A percentile compares a stretch with the other conserved stretches of the same genome.
These are phyloP conservation scores for Pseudocercospora crystallina DNA, from an alignment of 2,329 filamentous ascomycete genomes.

Conservation along the genomic window DNA sequence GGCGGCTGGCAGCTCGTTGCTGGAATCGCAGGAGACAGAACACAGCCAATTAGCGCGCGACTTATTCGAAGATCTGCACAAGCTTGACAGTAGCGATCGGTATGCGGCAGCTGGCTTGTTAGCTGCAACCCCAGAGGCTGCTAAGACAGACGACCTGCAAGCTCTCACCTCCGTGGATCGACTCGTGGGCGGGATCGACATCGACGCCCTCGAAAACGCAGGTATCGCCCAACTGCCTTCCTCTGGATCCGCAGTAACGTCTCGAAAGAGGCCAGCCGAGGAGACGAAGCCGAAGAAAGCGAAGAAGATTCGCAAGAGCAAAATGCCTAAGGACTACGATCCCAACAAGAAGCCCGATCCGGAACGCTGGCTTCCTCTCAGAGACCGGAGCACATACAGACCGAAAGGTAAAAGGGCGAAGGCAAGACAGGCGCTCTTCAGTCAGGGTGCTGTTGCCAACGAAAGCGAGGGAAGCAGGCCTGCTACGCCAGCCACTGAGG, in stretches of 20 bases:
- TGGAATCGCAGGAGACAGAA: conserved; percentile 68
- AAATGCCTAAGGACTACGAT: conserved; percentile 72
- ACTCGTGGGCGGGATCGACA: conserved; percentile 62
- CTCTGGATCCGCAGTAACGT: conserved; percentile 22
- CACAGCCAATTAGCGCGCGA: conserved; percentile 70
- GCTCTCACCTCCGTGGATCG: conserved; percentile 62
- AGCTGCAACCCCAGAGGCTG: conserved; percentile 65
- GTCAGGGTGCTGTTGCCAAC: conserved; percentile 80
- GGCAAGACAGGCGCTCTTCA: conserved; percentile 66
- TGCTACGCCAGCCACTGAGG: conserved; percentile 36
- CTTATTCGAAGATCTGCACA: conserved; percentile 73
- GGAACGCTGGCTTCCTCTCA: conserved; percentile 88
- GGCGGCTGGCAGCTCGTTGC: conserved; percentile 78
- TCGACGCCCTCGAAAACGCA: conserved; percentile 61
- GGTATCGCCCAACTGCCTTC: conserved; percentile 56
- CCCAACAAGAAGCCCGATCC: conserved; percentile 79
- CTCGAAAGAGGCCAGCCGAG: conserved; percentile 54
- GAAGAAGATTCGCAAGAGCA: conserved; percentile 59
- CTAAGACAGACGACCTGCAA: conserved; percentile 54
- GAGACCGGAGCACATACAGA: conserved; percentile 82
- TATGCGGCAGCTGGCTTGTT: conserved; percentile 80
- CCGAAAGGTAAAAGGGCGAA: conserved; percentile 88
- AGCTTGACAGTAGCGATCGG: conserved; percentile 64
- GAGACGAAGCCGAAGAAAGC: conserved; percentile 50
- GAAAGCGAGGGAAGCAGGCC: conserved; percentile 37